Percentiles rank a stretch among this genome's conserved stretches.
Evolutionary conservation across 345 rosid species (phyloP).

Genomic region (Gossypium ekmanianum): DNA sequence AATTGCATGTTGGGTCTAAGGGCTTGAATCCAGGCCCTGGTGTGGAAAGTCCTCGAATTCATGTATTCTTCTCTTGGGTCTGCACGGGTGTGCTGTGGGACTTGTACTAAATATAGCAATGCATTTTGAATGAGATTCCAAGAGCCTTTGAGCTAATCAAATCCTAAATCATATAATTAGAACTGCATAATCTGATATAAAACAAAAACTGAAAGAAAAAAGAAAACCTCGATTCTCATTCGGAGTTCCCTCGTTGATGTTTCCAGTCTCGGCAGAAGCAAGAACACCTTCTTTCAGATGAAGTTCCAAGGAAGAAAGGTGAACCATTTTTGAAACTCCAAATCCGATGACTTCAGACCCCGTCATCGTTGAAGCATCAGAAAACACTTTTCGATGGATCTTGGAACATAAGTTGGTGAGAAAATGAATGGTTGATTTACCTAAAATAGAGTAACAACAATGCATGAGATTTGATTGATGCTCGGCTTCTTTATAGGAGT

Average conservation of each 20-base stretch:
- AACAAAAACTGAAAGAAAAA: background rate
- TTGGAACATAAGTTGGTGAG: conserved; percentile 61
- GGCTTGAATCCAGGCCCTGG: background rate
- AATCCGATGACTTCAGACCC: conserved; percentile 53
- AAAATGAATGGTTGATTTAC: conserved; percentile 60
- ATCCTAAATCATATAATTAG: background rate
- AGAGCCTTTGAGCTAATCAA: background rate
- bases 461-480: conserved; percentile 21
- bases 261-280: background rate
- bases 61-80: background rate
- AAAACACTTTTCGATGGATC: conserved; percentile 71
- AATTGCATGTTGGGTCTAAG: background rate
- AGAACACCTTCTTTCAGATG: background rate
- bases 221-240: conserved; percentile 72
- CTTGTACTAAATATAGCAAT: background rate
- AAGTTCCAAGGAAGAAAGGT: background rate
- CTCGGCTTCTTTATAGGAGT: conserved; percentile 4
- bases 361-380: conserved; percentile 53
- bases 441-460: background rate
- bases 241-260: conserved; percentile 59
- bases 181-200: background rate
- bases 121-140: background rate
- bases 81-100: background rate
- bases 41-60: background rate
- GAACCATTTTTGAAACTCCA: background rate